These are phyloP conservation scores for Fusarium multiceps DNA, from an alignment of 2,329 filamentous ascomycete genomes.

Conservation along the genomic window DNA sequence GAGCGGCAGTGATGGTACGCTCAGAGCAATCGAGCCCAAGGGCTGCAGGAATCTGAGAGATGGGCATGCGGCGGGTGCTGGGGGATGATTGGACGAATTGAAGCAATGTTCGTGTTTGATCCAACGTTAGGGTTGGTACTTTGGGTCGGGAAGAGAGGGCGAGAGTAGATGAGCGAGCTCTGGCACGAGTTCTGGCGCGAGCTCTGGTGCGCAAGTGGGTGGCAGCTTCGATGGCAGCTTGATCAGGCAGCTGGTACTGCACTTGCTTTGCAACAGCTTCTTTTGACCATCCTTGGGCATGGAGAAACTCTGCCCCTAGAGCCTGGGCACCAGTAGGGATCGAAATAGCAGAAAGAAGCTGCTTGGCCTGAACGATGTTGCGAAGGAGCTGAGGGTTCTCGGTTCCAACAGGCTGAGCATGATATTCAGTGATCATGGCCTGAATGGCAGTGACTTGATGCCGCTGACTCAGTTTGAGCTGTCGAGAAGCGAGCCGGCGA, in stretches of 20 bases:
- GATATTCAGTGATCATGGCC: background rate
- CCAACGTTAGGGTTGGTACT: background rate
- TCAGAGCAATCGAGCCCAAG: constrained; percentile 20
- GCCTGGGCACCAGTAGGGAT: background rate
- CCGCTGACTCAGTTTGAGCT: background rate
- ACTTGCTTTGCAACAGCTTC: background rate
- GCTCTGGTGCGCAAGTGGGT: background rate
- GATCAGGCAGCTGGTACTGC: background rate
- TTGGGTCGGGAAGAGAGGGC: background rate
- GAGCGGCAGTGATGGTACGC: background rate
- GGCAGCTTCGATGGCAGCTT: background rate
- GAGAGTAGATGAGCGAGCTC: background rate
- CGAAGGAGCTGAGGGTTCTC: background rate
- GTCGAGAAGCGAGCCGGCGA: background rate
- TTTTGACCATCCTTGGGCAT: background rate
- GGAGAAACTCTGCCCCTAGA: background rate
- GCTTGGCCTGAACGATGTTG: constrained; percentile 1
- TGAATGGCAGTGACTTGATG: background rate
- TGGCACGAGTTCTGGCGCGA: background rate
- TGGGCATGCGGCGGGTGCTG: constrained; percentile 14
- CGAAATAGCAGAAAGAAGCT: background rate
- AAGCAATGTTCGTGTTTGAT: constrained; percentile 14
- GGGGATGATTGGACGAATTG: constrained; percentile 25
- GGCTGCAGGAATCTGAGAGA: constrained; percentile 3
- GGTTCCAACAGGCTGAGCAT: background rate